A percentile compares a stretch with the other conserved stretches of the same genome.
These are phyloP conservation scores for Pyrenochaeta sp. DNA, from an alignment of 2,329 filamentous ascomycete genomes.

Conservation along the genomic window DNA sequence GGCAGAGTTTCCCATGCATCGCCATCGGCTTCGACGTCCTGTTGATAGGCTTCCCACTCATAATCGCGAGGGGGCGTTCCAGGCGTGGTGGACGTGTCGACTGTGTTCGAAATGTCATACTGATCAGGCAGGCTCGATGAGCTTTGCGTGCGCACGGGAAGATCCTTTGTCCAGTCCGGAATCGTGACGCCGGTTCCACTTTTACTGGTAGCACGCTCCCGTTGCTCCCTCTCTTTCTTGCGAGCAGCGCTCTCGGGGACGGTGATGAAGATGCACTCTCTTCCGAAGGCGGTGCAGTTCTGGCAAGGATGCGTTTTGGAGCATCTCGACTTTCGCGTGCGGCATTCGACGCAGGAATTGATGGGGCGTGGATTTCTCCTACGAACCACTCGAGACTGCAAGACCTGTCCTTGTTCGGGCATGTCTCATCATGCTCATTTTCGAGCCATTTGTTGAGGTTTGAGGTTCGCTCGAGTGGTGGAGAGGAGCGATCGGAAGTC, in stretches of 20 bases:
- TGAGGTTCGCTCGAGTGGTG: slow-evolving; percentile 22
- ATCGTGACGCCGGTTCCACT: slow-evolving; percentile 36
- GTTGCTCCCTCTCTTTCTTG: slow-evolving; percentile 46
- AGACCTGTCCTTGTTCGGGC: slow-evolving; percentile 47
- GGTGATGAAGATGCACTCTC: slow-evolving; percentile 51
- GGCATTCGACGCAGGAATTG: slow-evolving; percentile 51
- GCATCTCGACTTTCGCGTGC: slow-evolving; percentile 49
- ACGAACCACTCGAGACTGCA: slow-evolving; percentile 50
- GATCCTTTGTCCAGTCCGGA: slow-evolving; percentile 48
- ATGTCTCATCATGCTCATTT: slow-evolving; percentile 44
- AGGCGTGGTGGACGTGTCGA: slow-evolving; percentile 43
- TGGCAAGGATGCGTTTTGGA: slow-evolving; percentile 52
- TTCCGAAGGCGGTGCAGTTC: slow-evolving; percentile 50
- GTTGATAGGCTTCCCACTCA: slow-evolving; percentile 51
- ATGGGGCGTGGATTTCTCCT: slow-evolving; percentile 50
- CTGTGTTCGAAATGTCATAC: slow-evolving; percentile 38
- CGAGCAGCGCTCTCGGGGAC: slow-evolving; percentile 49
- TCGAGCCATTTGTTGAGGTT: slow-evolving; percentile 39
- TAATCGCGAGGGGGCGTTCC: slow-evolving; percentile 50
- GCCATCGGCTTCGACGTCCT: slow-evolving; percentile 47
- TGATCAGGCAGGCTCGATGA: slow-evolving; percentile 34
- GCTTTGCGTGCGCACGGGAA: slow-evolving; percentile 44
- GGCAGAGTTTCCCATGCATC: slow-evolving; percentile 49
- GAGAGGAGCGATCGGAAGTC: slow-evolving; percentile 25
- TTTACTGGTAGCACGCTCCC: slow-evolving; percentile 34